phyloP scores from a whole-genome alignment of 2,329 filamentous ascomycete genomes.

The Camillea tinctor region DNA sequence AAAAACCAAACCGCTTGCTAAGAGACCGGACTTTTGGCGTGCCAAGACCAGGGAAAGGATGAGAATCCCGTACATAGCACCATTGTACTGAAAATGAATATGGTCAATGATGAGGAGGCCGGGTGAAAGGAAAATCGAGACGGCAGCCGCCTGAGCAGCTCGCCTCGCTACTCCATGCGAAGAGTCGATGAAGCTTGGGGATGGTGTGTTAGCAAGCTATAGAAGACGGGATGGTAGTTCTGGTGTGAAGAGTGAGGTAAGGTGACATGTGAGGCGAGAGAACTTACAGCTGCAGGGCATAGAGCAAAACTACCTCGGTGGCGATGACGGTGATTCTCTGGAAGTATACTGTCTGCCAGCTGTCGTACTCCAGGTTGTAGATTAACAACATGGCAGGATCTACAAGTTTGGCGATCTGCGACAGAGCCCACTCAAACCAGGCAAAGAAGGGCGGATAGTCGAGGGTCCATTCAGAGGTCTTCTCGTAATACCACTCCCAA shows the following conservation, averaged over 20 bases:
- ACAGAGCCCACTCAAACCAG: conserved; percentile 91
- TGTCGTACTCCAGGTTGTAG: conserved; percentile 79
- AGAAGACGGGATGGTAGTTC: conserved; percentile 1
- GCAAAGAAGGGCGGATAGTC: conserved; percentile 99
- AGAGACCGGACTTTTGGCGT: conserved; percentile 69
- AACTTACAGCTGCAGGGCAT: conserved; percentile 73
- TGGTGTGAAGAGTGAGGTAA: neutral
- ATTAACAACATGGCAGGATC: conserved; percentile 82
- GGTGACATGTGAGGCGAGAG: too few relatives aligned
- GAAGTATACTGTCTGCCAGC: conserved; percentile 92
- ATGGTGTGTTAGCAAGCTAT: conserved; percentile 14
- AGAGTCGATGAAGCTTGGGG: conserved; percentile 69
- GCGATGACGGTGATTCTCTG: conserved; percentile 85
- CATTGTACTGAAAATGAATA: conserved; percentile 97
- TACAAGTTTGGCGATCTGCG: conserved; percentile 71
- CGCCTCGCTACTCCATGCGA: conserved; percentile 64
- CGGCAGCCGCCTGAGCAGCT: conserved; percentile 78
- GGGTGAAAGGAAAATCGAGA: conserved; percentile 88
- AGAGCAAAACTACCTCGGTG: conserved; percentile 81
- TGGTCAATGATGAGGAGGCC: conserved; percentile 97
- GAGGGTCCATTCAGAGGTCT: conserved; percentile 98
- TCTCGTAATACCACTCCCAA: conserved; percentile 93
- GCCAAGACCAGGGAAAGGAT: conserved; percentile 84
- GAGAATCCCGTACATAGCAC: conserved; percentile 88
- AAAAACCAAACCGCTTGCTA: conserved; percentile 80